phyloP scores from a whole-genome alignment of 2,329 filamentous ascomycete species.

The Fusarium ramigenum region DNA sequence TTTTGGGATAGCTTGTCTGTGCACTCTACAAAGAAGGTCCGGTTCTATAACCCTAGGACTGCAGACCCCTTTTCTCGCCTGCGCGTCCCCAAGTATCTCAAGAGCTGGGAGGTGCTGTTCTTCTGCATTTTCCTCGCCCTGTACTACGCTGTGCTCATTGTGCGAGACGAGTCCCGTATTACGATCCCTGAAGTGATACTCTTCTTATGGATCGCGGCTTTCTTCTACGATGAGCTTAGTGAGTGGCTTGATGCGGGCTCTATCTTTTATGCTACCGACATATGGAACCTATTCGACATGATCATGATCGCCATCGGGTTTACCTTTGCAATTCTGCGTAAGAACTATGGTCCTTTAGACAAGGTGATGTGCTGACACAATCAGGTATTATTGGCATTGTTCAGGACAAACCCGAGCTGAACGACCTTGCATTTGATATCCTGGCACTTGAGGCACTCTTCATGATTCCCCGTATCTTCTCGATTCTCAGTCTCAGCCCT shows the following conservation, averaged over 20 bases:
- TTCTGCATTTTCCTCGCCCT: constrained; percentile 79
- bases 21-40: constrained; percentile 77
- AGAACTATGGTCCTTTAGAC: constrained; percentile 45
- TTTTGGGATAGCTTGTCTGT: constrained; percentile 86
- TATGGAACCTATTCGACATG: constrained; percentile 81
- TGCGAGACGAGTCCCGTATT: constrained; percentile 72
- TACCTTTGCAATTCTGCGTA: constrained; percentile 76
- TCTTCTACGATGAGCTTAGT: constrained; percentile 86
- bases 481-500: constrained; percentile 84
- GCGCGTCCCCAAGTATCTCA: constrained; percentile 85
- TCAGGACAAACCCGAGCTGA: constrained; percentile 67
- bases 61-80: constrained; percentile 78
- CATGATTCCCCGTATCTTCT: constrained; percentile 88
- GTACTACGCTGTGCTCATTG: constrained; percentile 87
- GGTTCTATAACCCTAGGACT: constrained; percentile 74
- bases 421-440: constrained; percentile 87
- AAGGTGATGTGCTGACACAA: background rate
- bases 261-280: constrained; percentile 84
- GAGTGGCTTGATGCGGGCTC: constrained; percentile 88
- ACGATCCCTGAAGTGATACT: constrained; percentile 76
- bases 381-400: constrained; percentile 50
- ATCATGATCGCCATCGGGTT: constrained; percentile 78
- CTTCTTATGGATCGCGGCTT: constrained; percentile 87
- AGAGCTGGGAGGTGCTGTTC: constrained; percentile 84
- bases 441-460: constrained; percentile 88